Conservation (phyloP, 768 basidiomycete species). For the Tremella fuciformis region DNA sequence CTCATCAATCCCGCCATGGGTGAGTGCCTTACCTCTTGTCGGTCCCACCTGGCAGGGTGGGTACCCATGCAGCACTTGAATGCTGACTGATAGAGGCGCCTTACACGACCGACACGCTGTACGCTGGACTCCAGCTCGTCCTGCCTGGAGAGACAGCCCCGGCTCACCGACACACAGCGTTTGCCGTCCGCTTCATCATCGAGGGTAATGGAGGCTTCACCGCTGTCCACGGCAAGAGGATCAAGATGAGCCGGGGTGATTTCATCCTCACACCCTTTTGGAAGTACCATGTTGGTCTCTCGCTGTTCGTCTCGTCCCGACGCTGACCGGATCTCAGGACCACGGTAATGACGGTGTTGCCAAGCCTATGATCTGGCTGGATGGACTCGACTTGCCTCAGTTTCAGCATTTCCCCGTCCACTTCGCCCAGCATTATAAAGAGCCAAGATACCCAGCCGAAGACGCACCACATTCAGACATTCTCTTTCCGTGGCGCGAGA, state of each 20-base stretch:
- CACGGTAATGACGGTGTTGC: constrained; percentile 21
- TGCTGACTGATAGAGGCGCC: background rate
- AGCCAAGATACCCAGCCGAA: constrained; percentile 17
- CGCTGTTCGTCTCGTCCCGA: too few species aligned
- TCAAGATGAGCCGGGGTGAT: constrained; percentile 21
- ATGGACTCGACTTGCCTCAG: constrained; percentile 22
- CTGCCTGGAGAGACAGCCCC: constrained; percentile 20
- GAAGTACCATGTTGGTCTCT: constrained; percentile 8
- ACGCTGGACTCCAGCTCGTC: constrained; percentile 20
- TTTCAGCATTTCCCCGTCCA: constrained; percentile 24
- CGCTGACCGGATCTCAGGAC: constrained; percentile 6
- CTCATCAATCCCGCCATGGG: constrained; percentile 19
- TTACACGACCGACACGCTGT: constrained; percentile 20
- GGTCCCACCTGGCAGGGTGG: too few species aligned
- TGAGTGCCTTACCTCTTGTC: too few species aligned
- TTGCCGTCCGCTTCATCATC: constrained; percentile 19
- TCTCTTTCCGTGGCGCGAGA: constrained; percentile 21
- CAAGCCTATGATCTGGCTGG: constrained; percentile 24
- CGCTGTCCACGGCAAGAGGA: constrained; percentile 18
- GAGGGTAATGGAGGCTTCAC: constrained; percentile 22
- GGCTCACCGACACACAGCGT: constrained; percentile 17
- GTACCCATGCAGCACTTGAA: background rate
- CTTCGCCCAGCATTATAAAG: constrained; percentile 19
- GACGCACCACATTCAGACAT: constrained; percentile 5
- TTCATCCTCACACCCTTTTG: constrained; percentile 23